Base-by-base conservation (phyloP, 2,329 filamentous ascomycete species). In the Phyllosticta citriasiana region DNA sequence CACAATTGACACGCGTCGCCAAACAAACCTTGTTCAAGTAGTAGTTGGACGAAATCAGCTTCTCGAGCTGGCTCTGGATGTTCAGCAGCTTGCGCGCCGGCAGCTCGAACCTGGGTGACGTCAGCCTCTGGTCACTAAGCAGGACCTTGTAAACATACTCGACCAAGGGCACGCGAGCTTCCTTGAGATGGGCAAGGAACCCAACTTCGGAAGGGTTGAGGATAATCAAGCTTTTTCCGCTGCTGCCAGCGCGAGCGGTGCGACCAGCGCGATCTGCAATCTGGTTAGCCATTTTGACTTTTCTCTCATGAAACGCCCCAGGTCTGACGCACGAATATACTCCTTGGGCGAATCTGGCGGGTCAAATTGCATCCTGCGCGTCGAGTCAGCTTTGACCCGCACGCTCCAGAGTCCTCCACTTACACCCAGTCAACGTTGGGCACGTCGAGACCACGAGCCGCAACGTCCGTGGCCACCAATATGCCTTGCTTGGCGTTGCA, bases 381-480 rank as follows among this genome's bases (percentile, higher is more conserved):
- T 47, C 40, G 40, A 47, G 40, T 47, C 40, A 47, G 40, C 14
- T 6, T 47, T n/a, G 40, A 47, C n/a, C 16, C 7, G 40, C 40
- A n/a, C 6, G 40, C 6, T 6, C 14, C 4, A 16, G 7, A 3
- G 12, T 47, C 40, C 12, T 47, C n/a, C n/a, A n/a, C 40, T 47
- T 47, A 47, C 67, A 97, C 95, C 87, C 89, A 97, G 78, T 97
- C 93, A 53, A 97, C 93, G 24, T 89, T 87, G 0, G 93, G 93
- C 65, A 97, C 97, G 81, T 97, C 94, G 56, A 99, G 82, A 40
- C 94, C 94, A 79, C 94, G 83, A 2, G 94, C 94, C 54, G 94
- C 94, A 65, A 99, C 94, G 70, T 99, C 94, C 0, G 94, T 99
- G 77, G 92, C 97, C 67, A 99, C 94, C 59, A 99, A 77, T 0